phyloP scores from a whole-genome alignment of 345 rosid genomes.

The Euphorbia lathyris region DNA sequence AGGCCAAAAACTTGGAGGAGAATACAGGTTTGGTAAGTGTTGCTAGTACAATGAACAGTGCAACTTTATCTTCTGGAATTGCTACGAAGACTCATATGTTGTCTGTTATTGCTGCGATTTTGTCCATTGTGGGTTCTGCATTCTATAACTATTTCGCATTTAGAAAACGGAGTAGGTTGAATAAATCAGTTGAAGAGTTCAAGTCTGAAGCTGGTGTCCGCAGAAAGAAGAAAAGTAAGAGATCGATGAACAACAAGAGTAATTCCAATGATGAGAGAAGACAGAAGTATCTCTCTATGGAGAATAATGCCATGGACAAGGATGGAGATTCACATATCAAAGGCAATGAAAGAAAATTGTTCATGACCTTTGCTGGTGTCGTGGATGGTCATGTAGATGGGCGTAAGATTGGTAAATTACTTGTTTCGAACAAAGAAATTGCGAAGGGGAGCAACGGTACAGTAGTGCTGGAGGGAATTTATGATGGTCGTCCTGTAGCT shows the following conservation, averaged over 20 bases:
- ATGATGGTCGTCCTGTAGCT: constrained; percentile 61
- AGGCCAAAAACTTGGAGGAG: constrained; percentile 6
- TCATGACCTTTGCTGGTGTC: neutral
- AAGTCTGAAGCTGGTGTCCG: constrained; percentile 16
- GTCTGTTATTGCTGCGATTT: constrained; percentile 16
- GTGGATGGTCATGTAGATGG: constrained; percentile 18
- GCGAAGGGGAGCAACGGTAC: constrained; percentile 63
- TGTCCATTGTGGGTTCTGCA: constrained; percentile 16
- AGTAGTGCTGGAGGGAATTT: constrained; percentile 59
- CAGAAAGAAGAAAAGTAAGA: constrained; percentile 25
- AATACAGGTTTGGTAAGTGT: neutral
- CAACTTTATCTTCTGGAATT: constrained; percentile 15
- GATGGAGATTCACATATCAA: neutral
- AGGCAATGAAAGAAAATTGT: constrained; percentile 4
- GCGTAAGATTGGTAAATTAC: constrained; percentile 25
- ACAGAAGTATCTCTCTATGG: constrained; percentile 4
- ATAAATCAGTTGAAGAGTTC: constrained; percentile 35
- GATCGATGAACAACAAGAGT: constrained; percentile 13
- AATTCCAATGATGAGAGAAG: constrained; percentile 7
- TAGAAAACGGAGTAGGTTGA: constrained; percentile 33
- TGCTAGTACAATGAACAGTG: neutral
- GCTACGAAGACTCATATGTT: constrained; percentile 13
- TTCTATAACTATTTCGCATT: constrained; percentile 10
- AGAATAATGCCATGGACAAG: constrained; percentile 2
- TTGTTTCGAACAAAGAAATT: constrained; percentile 27